Base-by-base conservation (phyloP, 257 asterid species). In the Solanum virginianum region DNA sequence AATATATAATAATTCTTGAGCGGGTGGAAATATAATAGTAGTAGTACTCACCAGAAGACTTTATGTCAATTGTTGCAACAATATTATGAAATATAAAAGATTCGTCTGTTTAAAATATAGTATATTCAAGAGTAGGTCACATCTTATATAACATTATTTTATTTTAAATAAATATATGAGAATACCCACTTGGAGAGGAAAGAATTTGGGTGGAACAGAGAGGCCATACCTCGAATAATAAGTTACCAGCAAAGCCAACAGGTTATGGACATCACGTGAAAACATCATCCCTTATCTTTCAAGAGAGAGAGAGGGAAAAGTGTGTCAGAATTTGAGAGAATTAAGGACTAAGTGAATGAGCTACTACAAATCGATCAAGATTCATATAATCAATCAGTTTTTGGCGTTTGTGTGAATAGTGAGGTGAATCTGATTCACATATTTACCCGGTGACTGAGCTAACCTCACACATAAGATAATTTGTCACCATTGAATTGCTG, bases 251-350 rank as follows among this genome's bases (percentile, higher is more conserved):
- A 84, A 85, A 36, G 89, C 84, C 90, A 86, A 84, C 86, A 82
- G 74, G 87, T 65, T 84, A 89, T 89, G 92, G 89, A n/a, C 13
- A 63, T 82, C 92, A 88, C 90, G 89, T 86, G 90, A 60, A 83
- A 71, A 22, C 54, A 86, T 72, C 83, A 80, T 85, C 87, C 74
- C 45, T 69, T 36, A 71, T 54, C 86, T 56, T 74, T 16, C 22
- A 6, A 84, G 29, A 60, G 17, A 60, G 17, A 60, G 79, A 54
- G 59, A 56, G 70, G 57, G 62, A 29, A 51, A 63, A 60, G 24
- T 83, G 53, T 77, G 84, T 47, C 60, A 45, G 82, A 47, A 22
- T 24, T 22, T 75, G 62, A 75, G 62, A 47, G 80, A 43, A 43
- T 4, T 75, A 22, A 75, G 77, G 79, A 70, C 74, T 66, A 41